Evolutionary conservation across 2,329 filamentous ascomycete genomes (phyloP), one percentile per base, ranked within the genome.

Genomic region (Annulohypoxylon truncatum): DNA sequence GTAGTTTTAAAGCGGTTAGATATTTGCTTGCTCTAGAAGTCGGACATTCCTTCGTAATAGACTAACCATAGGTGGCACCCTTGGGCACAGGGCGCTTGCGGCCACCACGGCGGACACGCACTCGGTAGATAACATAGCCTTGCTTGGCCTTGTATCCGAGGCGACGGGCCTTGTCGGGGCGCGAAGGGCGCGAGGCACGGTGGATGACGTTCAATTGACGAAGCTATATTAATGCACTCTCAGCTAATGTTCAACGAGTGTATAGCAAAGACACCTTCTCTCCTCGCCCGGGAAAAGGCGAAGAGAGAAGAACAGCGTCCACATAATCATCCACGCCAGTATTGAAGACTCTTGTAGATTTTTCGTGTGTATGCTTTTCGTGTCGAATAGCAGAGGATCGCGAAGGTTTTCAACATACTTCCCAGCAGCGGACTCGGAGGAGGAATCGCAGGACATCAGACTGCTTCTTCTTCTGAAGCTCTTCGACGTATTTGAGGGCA

Each of bases 401-500:
- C 77, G 72, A 76, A 75, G 73, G 76, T 77, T 79, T 77, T 80
- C 78, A 88, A 89, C 89, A 87, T 89, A 95, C 95, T 93, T 99
- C 96, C 96, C 96, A 99, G 94, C 96, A 99, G 87, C 96, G 94
- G 82, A 97, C 94, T 84, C 94, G 95, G 85, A 97, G 93, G 87
- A 99, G 92, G 90, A 99, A 99, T 88, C 94, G 94, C 88, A 98
- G 93, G 82, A 99, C 92, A 90, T 99, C 96, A 84, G 93, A 97
- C 92, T 99, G 96, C 94, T 99, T 99, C 93, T 97, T 97, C 94
- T 99, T 98, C 86, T 97, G 94, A 88, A 99, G 92, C 90, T 99
- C 96, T 91, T 99, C 96, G 87, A 99, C 93, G 89, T 97, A 99
- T 89, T 99, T 99, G 85, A 97, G 93, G 89, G 95, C 95, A 92